A percentile compares a stretch with the other conserved stretches of the same genome.
Evolutionary conservation across 352 stramenopile genomes (phyloP).

Genomic region (Globisporangium mamillatum): DNA sequence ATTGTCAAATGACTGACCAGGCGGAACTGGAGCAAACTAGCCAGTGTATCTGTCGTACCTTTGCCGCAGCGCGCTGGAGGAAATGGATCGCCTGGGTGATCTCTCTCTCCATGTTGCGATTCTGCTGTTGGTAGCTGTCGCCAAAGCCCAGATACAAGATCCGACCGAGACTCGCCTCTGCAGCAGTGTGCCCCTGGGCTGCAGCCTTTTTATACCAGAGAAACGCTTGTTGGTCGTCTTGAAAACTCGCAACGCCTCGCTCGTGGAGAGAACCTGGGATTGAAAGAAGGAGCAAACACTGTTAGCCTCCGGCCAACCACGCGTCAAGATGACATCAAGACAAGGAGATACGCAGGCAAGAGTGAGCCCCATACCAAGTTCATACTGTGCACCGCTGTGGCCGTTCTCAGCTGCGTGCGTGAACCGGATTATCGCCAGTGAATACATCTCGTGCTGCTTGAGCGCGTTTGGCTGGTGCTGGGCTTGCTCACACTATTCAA

Average conservation of each 20-base stretch:
- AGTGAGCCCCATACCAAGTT: slow-evolving; percentile 28
- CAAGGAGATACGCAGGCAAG: neutral
- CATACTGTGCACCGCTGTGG: slow-evolving; percentile 52
- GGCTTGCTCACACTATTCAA: slow-evolving; percentile 46
- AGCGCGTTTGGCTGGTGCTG: slow-evolving; percentile 26
- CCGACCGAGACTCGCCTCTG: slow-evolving; percentile 50
- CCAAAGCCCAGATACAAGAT: slow-evolving; percentile 29
- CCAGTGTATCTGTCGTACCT: slow-evolving; percentile 20
- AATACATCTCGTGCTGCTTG: slow-evolving; percentile 38
- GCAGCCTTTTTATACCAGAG: slow-evolving; percentile 61
- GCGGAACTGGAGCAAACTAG: neutral
- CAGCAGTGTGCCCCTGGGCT: slow-evolving; percentile 37
- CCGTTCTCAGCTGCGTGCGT: slow-evolving; percentile 50
- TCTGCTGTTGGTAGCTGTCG: slow-evolving; percentile 5
- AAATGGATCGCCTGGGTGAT: slow-evolving; percentile 60
- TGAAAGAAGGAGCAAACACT: neutral
- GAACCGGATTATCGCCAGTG: slow-evolving; percentile 39
- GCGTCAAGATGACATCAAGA: neutral
- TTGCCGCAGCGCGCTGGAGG: slow-evolving; percentile 51
- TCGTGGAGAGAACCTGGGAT: slow-evolving; percentile 36
- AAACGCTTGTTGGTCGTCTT: slow-evolving; percentile 25
- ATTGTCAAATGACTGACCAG: neutral
- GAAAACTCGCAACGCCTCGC: slow-evolving; percentile 19
- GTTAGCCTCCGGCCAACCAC: neutral
- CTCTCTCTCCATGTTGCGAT: slow-evolving; percentile 23